These are phyloP conservation scores for Buxus sempervirens DNA, from an alignment of 164 flowering plant species.

Conservation along the genomic window DNA sequence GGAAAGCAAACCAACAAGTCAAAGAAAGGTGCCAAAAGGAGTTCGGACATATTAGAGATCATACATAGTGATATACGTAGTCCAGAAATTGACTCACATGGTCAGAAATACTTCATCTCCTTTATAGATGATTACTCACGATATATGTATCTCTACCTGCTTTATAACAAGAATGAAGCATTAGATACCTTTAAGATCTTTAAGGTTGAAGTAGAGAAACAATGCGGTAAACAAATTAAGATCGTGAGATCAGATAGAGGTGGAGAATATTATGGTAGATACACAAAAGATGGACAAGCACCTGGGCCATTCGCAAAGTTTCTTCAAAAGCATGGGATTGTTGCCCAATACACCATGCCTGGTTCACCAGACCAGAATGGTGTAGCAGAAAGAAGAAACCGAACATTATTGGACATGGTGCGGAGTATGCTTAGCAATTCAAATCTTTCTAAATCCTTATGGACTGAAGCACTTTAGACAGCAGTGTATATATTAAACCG, in stretches of 20 bases:
- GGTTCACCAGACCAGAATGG: no score
- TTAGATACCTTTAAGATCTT: constrained; percentile 22
- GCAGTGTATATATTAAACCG: no score
- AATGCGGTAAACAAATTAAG: constrained; percentile 11
- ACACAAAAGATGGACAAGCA: constrained; percentile 10
- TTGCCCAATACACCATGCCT: no score
- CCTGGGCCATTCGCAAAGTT: no score
- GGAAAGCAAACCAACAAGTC: constrained; percentile 25
- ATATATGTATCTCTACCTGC: constrained; percentile 20
- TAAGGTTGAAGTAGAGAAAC: constrained; percentile 20
- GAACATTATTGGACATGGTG: no score
- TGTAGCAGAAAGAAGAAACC: no score
- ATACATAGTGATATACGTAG: constrained; percentile 22
- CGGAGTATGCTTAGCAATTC: no score
- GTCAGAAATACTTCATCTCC: constrained; percentile 20
- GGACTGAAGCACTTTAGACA: no score
- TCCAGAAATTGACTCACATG: no score
- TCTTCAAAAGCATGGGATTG: no score
- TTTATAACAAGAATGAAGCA: constrained; percentile 14
- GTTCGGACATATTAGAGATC: constrained; percentile 17
- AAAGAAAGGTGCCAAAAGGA: constrained; percentile 18
- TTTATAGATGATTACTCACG: constrained; percentile 21
- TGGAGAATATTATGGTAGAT: constrained; percentile 10
- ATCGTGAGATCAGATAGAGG: constrained; percentile 15
- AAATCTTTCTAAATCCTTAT: no score